Evolutionary conservation across 2,329 filamentous ascomycete genomes (phyloP).

Genomic region (Venturia pyrina): DNA sequence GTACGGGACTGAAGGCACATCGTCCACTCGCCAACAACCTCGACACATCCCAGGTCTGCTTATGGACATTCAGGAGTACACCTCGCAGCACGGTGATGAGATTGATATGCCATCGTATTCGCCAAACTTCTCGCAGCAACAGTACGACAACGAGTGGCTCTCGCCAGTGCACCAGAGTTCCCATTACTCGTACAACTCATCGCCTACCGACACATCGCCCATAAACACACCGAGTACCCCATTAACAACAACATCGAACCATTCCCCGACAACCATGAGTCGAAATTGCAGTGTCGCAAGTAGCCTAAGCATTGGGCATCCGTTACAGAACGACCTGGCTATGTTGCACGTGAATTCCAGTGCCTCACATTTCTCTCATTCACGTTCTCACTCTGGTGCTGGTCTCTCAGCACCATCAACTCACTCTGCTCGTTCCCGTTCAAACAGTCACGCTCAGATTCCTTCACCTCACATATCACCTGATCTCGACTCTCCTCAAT

Average conservation of each 20-base stretch:
- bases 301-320: slow-evolving; percentile 3
- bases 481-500: slow-evolving; percentile 8
- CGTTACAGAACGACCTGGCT: neutral
- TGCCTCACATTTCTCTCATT: slow-evolving; percentile 8
- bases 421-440: slow-evolving; percentile 5
- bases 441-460: slow-evolving; percentile 3
- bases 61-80: neutral
- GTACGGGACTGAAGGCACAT: neutral
- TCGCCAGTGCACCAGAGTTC: neutral
- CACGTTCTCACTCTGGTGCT: neutral
- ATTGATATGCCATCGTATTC: neutral
- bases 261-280: slow-evolving; percentile 8
- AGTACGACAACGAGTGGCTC: neutral
- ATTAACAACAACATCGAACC: neutral
- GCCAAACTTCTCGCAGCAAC: neutral
- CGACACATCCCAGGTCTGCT: neutral
- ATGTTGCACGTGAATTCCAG: slow-evolving; percentile 10
- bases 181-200: neutral
- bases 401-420: neutral
- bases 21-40: neutral
- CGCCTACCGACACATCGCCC: neutral
- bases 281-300: neutral
- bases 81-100: neutral
- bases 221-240: neutral
- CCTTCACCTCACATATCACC: neutral